Evolutionary conservation across 805 yeast species (phyloP), one percentile per base, ranked within the genome.

Genomic region (Candida endomychidarum): DNA sequence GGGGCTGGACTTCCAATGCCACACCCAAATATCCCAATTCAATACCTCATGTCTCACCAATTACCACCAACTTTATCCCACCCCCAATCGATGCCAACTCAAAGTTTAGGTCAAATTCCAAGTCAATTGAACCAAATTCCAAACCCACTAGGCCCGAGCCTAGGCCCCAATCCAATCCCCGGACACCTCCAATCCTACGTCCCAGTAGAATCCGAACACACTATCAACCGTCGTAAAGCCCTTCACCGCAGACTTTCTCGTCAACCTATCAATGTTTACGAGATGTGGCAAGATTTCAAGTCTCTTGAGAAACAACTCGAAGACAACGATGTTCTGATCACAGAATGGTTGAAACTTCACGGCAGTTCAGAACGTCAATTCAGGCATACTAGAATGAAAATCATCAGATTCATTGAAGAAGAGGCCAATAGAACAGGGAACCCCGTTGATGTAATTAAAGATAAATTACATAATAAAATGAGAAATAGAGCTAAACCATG

Each of bases 211-310:
- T 37, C 38, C 30, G 44, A 40, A 30, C 36, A 34, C 6, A 14
- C 30, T 11, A 25, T 37, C 7, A 48, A 49, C 31, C 43, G 62
- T 10, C 52, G 51, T 31, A 32, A 45, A 3, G 57, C 54, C 8
- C 34, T 58, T 24, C 45, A 46, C 27, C 29, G 61, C 21, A 41
- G 61, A 37, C 51, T 58, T 23, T 58, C 62, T 4, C 26, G 63
- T 32, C 63, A 58, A 34, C 61, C 63, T 0, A 45, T 51, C 23
- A 53, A 60, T 11, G 38, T 60, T 8, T 56, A 51, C 40, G 64
- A 60, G 42, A 56, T 60, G 63, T 60, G 65, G 65, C 59, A 60
- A 41, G 65, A 60, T 42, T 60, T 57, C 42, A 60, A 58, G 37
- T 46, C 54, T 4, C 41, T 60, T 17, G 64, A 59, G 32, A 39